A percentile compares a stretch with the other conserved stretches of the same genome.
Evolutionary conservation across 2,329 filamentous ascomycete genomes (phyloP).

Genomic region (Ceratocystis diversiconidia): DNA sequence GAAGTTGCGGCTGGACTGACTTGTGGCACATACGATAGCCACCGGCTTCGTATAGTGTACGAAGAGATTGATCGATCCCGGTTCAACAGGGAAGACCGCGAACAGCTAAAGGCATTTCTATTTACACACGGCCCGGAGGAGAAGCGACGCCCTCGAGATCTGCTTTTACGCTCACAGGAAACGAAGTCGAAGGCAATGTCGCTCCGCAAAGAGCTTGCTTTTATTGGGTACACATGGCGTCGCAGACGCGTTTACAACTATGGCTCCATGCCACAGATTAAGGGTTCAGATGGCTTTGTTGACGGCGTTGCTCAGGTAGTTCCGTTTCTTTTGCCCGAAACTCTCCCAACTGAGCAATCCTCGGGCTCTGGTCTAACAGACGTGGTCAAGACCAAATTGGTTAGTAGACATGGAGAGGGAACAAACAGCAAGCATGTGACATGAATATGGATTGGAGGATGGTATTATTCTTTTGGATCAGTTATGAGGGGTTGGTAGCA

Average conservation of each 20-base stretch:
- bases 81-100: conserved; percentile 27
- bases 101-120: conserved; percentile 37
- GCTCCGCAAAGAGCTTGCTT: conserved; percentile 67
- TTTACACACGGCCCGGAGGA: conserved; percentile 45
- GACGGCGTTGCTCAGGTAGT: conserved; percentile 7
- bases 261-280: conserved; percentile 11
- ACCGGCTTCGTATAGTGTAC: conserved; percentile 36
- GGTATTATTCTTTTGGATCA: background rate
- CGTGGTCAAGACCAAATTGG: background rate
- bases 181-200: conserved; percentile 57
- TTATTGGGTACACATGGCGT: conserved; percentile 80
- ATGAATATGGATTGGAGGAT: background rate
- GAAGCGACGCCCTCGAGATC: conserved; percentile 70
- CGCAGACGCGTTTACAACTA: conserved; percentile 19
- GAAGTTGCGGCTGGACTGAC: conserved; percentile 33
- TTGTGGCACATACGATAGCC: conserved; percentile 34
- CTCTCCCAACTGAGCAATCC: background rate
- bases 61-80: conserved; percentile 31
- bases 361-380: background rate
- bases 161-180: conserved; percentile 58
- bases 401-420: background rate
- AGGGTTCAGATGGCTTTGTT: background rate
- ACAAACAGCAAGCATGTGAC: background rate
- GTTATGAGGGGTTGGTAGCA: background rate
- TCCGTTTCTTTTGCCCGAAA: background rate